Evolutionary conservation across 2,329 filamentous ascomycete genomes (phyloP).

Genomic region (Tolypocladium amazonense): DNA sequence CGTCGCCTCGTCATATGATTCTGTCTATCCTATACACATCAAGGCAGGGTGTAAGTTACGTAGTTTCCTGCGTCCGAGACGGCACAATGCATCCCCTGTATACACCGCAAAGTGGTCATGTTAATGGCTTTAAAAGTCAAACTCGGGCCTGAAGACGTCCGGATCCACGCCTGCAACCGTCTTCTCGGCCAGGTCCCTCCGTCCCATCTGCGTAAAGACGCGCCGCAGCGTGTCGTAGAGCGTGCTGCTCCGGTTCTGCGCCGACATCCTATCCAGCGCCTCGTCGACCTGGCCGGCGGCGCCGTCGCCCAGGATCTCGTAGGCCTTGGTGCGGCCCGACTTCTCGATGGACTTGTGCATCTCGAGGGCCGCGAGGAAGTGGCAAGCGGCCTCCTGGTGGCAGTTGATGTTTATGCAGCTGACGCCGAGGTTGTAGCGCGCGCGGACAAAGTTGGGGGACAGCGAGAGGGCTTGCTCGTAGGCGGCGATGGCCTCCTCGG

Average conservation of each 20-base stretch:
- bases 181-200: conserved; percentile 76
- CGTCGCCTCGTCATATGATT: not conserved
- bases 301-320: conserved; percentile 62
- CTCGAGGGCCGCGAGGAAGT: conserved; percentile 79
- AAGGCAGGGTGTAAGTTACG: not conserved
- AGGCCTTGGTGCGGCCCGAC: conserved; percentile 71
- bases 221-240: conserved; percentile 87
- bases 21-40: not conserved
- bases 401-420: conserved; percentile 97
- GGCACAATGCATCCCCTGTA: not conserved
- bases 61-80: not conserved
- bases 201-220: conserved; percentile 94
- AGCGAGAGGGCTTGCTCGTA: conserved; percentile 88
- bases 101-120: not conserved
- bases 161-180: conserved; percentile 88
- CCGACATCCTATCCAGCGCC: conserved; percentile 76
- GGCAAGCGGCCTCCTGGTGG: conserved; percentile 83
- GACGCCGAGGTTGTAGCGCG: conserved; percentile 92
- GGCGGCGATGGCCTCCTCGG: conserved; percentile 91
- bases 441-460: conserved; percentile 92
- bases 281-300: conserved; percentile 43
- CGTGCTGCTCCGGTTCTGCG: conserved; percentile 94
- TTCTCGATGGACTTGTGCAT: conserved; percentile 94
- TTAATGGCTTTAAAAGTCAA: conserved; percentile 55
- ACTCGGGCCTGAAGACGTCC: conserved; percentile 76